phyloP scores from a whole-genome alignment of 371 early-diverging fungal genomes.

The Mortierella sp. region DNA sequence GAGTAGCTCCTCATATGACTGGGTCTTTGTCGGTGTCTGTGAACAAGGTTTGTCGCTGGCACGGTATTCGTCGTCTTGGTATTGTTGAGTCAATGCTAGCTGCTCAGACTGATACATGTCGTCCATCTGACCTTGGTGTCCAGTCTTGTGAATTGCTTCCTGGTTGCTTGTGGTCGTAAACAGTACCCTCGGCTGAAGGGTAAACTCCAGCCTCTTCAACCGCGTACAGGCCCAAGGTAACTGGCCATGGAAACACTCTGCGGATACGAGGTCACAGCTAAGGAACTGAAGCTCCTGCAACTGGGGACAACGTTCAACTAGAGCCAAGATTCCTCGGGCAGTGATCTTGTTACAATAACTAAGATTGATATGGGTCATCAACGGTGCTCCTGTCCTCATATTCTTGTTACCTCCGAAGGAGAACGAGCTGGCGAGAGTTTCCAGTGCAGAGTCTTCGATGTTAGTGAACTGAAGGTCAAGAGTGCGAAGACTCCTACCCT shows the following conservation, averaged over 20 bases:
- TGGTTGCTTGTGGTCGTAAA: constrained; percentile 2
- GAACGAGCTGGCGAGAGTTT: constrained; percentile 19
- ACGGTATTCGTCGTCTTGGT: background rate
- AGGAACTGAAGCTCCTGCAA: constrained; percentile 39
- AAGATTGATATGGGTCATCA: constrained; percentile 21
- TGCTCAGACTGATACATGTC: background rate
- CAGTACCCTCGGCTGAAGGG: constrained; percentile 31
- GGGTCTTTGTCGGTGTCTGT: background rate
- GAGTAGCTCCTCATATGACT: background rate
- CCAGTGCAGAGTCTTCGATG: constrained; percentile 45
- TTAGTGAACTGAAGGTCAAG: constrained; percentile 49
- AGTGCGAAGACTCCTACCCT: constrained; percentile 18
- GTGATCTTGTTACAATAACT: constrained; percentile 45
- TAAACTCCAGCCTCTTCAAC: constrained; percentile 41
- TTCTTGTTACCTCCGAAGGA: background rate
- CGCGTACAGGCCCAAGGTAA: constrained; percentile 25
- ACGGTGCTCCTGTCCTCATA: background rate
- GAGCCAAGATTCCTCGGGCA: constrained; percentile 29
- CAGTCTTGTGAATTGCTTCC: background rate
- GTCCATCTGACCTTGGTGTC: background rate
- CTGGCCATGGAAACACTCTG: constrained; percentile 30
- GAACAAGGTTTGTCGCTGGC: background rate
- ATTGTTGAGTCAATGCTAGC: background rate
- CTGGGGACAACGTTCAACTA: constrained; percentile 26
- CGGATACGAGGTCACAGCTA: constrained; percentile 40